Percentiles rank a stretch among this genome's conserved stretches.
Conservation (phyloP, 2,329 filamentous ascomycete genomes). For the Setomelanomma holmii region DNA sequence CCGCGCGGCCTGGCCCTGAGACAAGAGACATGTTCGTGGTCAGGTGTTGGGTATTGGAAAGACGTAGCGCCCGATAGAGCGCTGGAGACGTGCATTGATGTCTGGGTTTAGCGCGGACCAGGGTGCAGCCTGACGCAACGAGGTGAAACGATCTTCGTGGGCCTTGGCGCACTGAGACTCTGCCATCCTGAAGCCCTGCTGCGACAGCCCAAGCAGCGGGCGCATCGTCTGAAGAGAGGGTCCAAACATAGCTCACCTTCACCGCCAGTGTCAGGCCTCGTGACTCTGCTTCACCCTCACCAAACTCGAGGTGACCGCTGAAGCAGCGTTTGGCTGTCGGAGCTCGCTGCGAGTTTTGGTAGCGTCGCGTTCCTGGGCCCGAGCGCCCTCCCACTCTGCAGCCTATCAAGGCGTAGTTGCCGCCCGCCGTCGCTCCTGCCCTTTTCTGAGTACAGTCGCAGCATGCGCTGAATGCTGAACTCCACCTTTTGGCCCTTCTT, state of each 20-base stretch:
- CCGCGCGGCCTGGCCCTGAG: conserved; percentile 64
- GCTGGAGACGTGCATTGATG: conserved; percentile 10
- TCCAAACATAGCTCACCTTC: neutral
- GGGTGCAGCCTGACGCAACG: conserved; percentile 12
- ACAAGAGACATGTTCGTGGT: conserved; percentile 62
- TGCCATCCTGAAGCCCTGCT: conserved; percentile 8
- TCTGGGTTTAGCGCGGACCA: conserved; percentile 6
- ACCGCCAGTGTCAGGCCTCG: neutral
- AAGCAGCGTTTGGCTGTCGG: neutral
- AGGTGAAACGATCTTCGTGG: conserved; percentile 22
- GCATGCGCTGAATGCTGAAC: neutral
- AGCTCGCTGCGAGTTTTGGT: conserved; percentile 12
- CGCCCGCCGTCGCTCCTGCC: conserved; percentile 27
- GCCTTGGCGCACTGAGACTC: conserved; percentile 17
- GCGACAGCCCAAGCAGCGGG: conserved; percentile 17
- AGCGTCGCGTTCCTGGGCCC: conserved; percentile 27
- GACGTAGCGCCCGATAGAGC: conserved; percentile 1
- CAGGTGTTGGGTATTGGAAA: neutral
- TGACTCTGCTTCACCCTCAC: neutral
- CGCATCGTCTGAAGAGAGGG: conserved; percentile 9
- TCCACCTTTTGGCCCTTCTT: neutral
- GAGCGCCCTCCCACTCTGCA: conserved; percentile 12
- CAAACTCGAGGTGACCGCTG: neutral
- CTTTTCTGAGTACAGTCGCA: conserved; percentile 15
- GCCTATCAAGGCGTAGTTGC: conserved; percentile 21